Evolutionary conservation across 805 yeast species (phyloP).

Genomic region (Cyberlindnera xishuangbannaensis): DNA sequence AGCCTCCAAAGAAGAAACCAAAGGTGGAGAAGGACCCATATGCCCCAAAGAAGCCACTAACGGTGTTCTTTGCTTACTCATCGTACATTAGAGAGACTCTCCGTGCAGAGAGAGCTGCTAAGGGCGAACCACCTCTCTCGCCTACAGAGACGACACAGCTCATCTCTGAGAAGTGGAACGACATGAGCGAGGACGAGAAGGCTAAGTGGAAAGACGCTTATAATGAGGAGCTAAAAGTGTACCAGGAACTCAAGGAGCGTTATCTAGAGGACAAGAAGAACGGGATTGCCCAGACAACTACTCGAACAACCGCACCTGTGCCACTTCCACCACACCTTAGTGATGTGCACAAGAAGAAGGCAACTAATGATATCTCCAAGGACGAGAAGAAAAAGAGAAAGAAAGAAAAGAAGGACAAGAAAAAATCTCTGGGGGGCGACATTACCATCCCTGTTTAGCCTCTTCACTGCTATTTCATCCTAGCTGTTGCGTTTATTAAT

Average conservation of each 20-base stretch:
- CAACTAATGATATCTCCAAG: conserved; percentile 26
- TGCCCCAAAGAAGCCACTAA: conserved; percentile 93
- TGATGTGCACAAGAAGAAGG: conserved; percentile 30
- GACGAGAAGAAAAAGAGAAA: conserved; percentile 46
- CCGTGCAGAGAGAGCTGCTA: conserved; percentile 57
- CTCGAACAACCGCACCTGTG: conserved; percentile 35
- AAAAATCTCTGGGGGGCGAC: conserved; percentile 23
- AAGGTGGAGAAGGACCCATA: conserved; percentile 70
- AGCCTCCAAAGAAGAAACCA: conserved; percentile 31
- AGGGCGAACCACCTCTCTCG: conserved; percentile 56
- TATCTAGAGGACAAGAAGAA: conserved; percentile 42
- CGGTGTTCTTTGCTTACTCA: conserved; percentile 77
- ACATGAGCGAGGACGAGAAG: conserved; percentile 62
- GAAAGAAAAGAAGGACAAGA: conserved; percentile 49
- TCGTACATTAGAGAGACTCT: conserved; percentile 67
- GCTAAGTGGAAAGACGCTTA: conserved; percentile 62
- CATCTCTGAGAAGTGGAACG: conserved; percentile 76
- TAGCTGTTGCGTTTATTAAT: background rate
- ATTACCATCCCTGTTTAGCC: background rate
- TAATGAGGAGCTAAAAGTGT: conserved; percentile 36
- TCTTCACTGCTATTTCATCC: background rate
- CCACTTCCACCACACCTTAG: conserved; percentile 31
- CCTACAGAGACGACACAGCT: conserved; percentile 76
- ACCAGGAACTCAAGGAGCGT: conserved; percentile 39
- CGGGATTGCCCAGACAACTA: conserved; percentile 25